Evolutionary conservation across 106 monocot species (phyloP).

Genomic region (Cymbidium sinense): DNA sequence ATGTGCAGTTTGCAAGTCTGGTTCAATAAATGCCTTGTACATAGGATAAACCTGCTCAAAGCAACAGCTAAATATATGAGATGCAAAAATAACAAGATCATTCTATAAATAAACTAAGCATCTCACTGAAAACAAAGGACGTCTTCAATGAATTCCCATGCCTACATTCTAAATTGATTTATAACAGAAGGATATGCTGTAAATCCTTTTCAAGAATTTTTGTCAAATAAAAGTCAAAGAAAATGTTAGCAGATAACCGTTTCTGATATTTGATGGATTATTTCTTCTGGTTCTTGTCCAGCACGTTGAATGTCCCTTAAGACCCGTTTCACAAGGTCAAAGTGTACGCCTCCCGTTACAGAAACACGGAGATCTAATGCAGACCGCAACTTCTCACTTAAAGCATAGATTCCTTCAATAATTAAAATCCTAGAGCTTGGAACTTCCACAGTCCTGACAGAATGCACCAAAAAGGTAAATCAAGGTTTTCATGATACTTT

Average conservation of each 20-base stretch:
- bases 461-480: neutral
- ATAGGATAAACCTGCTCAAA: constrained; percentile 86
- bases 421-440: constrained; percentile 88
- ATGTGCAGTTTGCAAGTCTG: constrained; percentile 90
- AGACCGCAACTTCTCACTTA: constrained; percentile 83
- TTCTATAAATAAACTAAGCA: neutral
- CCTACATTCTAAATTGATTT: neutral
- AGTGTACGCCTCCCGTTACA: constrained; percentile 96
- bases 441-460: constrained; percentile 74
- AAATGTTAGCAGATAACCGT: constrained; percentile 46
- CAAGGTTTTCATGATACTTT: neutral
- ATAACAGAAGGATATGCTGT: neutral
- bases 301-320: constrained; percentile 96
- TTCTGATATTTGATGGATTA: constrained; percentile 96
- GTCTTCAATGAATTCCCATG: neutral
- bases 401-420: constrained; percentile 94
- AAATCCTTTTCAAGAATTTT: neutral
- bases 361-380: constrained; percentile 88
- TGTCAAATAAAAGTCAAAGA: neutral
- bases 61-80: neutral
- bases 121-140: neutral
- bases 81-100: neutral
- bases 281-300: constrained; percentile 97
- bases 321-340: constrained; percentile 98
- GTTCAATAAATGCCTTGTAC: constrained; percentile 99